These are phyloP conservation scores for Leccinum disarticulatum DNA, from an alignment of 768 basidiomycete genomes.

Conservation along the genomic window DNA sequence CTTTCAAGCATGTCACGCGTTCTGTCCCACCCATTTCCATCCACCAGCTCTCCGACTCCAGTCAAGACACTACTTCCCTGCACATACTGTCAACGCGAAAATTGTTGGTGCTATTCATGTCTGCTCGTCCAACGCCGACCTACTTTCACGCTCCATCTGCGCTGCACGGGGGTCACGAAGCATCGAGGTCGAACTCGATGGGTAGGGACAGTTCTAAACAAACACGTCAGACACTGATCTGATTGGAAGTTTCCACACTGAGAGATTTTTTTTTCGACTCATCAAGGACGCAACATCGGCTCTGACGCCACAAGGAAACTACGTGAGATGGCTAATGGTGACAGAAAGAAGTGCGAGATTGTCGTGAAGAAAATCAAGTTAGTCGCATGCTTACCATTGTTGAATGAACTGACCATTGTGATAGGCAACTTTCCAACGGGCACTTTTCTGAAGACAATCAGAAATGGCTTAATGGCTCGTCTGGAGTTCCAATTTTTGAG, in stretches of 20 bases:
- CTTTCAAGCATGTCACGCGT: no score
- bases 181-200: no score
- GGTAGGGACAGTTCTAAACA: no score
- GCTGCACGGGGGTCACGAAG: no score
- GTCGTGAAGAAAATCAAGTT: slow-evolving; percentile 71
- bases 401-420: not conserved
- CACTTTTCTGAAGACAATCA: slow-evolving; percentile 71
- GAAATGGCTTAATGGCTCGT: slow-evolving; percentile 49
- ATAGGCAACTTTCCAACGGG: slow-evolving; percentile 66
- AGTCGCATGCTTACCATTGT: slow-evolving; percentile 9
- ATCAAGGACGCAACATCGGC: slow-evolving; percentile 35
- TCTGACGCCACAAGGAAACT: slow-evolving; percentile 49
- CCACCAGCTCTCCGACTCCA: no score
- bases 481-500: slow-evolving; percentile 60
- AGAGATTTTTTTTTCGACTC: no score
- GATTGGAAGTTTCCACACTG: no score
- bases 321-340: slow-evolving; percentile 45
- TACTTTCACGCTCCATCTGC: no score
- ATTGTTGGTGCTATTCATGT: slow-evolving; percentile 2
- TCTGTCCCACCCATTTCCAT: no score
- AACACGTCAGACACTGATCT: no score
- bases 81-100: no score
- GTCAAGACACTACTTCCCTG: no score
- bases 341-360: slow-evolving; percentile 48
- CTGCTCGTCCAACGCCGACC: slow-evolving; percentile 1